These are phyloP conservation scores for Sporothrix globosa DNA, from an alignment of 2,329 filamentous ascomycete genomes.

Conservation along the genomic window DNA sequence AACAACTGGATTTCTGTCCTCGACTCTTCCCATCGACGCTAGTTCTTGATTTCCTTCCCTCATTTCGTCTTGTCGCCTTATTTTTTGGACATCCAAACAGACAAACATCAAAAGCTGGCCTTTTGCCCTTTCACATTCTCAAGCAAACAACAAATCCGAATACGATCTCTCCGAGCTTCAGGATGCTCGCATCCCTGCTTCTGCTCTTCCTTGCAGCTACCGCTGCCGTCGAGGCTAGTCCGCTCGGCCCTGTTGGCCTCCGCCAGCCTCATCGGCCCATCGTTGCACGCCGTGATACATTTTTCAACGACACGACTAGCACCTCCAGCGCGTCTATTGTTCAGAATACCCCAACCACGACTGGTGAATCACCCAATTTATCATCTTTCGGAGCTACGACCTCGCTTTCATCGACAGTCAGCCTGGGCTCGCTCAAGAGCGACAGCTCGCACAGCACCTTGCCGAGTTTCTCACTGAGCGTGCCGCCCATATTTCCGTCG, in stretches of 20 bases:
- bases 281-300: not conserved
- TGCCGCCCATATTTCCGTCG: not conserved
- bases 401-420: not conserved
- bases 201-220: conserved; percentile 32
- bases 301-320: not conserved
- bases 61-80: not conserved
- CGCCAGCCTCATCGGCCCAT: conserved; percentile 9
- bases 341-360: not conserved
- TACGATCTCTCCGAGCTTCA: conserved; percentile 22
- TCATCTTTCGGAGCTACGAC: not conserved
- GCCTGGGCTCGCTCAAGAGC: not conserved
- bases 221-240: conserved; percentile 39
- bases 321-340: not conserved
- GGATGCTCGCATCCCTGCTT: conserved; percentile 26
- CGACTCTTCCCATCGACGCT: not conserved
- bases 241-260: conserved; percentile 34
- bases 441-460: not conserved
- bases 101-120: not conserved
- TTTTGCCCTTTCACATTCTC: not conserved
- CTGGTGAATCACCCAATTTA: not conserved
- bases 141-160: conserved; percentile 26
- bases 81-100: not conserved
- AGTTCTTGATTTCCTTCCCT: conserved; percentile 20
- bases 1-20: conserved; percentile 25
- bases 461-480: not conserved